phyloP scores from a whole-genome alignment of 768 basidiomycete genomes.

The Amanita rimosa region DNA sequence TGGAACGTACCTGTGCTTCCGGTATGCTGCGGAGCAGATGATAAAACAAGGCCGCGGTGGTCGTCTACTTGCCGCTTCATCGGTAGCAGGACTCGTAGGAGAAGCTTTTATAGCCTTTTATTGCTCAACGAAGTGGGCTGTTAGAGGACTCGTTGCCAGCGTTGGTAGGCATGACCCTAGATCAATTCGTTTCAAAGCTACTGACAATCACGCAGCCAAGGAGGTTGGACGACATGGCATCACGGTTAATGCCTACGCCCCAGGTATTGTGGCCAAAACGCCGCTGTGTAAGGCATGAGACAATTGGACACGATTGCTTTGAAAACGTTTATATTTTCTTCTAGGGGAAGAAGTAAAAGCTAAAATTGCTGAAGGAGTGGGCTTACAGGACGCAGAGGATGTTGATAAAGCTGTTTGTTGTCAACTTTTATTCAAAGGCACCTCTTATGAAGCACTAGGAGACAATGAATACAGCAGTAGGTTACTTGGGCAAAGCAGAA shows the following conservation, averaged over 20 bases:
- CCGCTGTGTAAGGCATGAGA: not conserved
- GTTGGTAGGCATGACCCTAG: constrained; percentile 9
- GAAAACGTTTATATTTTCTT: not conserved
- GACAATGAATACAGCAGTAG: not conserved
- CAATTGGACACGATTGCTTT: not conserved
- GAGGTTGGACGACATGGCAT: constrained; percentile 17
- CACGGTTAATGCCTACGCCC: constrained; percentile 20
- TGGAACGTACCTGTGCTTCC: constrained; percentile 29
- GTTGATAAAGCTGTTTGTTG: not conserved
- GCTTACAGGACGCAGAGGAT: not conserved
- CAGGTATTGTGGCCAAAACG: constrained; percentile 10
- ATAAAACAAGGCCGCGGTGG: constrained; percentile 31
- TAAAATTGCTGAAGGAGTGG: not conserved
- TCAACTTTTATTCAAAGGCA: not conserved
- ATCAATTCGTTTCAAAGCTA: not conserved
- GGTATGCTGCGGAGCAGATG: constrained; percentile 30
- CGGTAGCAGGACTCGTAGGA: constrained; percentile 23
- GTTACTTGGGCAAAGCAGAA: constrained; percentile 11
- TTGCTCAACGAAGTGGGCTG: constrained; percentile 25
- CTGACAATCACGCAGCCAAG: constrained; percentile 7
- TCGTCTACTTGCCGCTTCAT: constrained; percentile 31
- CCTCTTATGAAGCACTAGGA: not conserved
- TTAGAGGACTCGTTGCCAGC: constrained; percentile 24
- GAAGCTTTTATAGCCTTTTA: constrained; percentile 14
- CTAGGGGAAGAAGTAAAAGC: constrained; percentile 1